Percentiles rank a stretch among this genome's conserved stretches.
Conservation (phyloP, 2,329 filamentous ascomycete species). For the Geoglossum cookeanum region DNA sequence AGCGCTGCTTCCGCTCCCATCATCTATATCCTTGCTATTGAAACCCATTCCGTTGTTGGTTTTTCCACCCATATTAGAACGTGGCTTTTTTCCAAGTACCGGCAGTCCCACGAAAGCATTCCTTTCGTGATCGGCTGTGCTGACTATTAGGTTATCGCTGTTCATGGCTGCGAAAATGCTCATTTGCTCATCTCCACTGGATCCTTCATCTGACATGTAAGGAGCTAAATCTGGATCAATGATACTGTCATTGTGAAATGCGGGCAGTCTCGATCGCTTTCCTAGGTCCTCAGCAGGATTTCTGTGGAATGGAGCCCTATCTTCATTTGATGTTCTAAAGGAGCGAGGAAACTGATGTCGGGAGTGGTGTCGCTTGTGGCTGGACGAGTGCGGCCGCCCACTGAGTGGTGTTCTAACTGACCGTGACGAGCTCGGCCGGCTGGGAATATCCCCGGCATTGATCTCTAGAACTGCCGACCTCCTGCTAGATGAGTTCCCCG, state of each 20-base stretch:
- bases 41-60: slow-evolving; percentile 52
- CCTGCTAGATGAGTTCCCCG: slow-evolving; percentile 60
- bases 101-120: slow-evolving; percentile 42
- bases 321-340: slow-evolving; percentile 52
- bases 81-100: slow-evolving; percentile 53
- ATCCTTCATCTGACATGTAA: slow-evolving; percentile 88
- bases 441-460: slow-evolving; percentile 41
- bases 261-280: slow-evolving; percentile 51
- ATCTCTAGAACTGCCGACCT: slow-evolving; percentile 82
- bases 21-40: slow-evolving; percentile 44
- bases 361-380: slow-evolving; percentile 71
- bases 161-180: slow-evolving; percentile 63
- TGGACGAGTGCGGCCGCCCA: slow-evolving; percentile 54
- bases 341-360: slow-evolving; percentile 67
- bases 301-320: slow-evolving; percentile 73
- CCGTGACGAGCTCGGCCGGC: slow-evolving; percentile 81
- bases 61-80: slow-evolving; percentile 54
- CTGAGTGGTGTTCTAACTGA: slow-evolving; percentile 58
- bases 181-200: slow-evolving; percentile 81
- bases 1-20: slow-evolving; percentile 42
- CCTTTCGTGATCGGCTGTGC: slow-evolving; percentile 51
- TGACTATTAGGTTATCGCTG: slow-evolving; percentile 42
- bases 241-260: slow-evolving; percentile 97
- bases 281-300: slow-evolving; percentile 47
- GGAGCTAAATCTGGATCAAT: slow-evolving; percentile 91